Evolutionary conservation across 495 filamentous ascomycete species (phyloP).

Genomic region (Hypoxylon subgilvum): DNA sequence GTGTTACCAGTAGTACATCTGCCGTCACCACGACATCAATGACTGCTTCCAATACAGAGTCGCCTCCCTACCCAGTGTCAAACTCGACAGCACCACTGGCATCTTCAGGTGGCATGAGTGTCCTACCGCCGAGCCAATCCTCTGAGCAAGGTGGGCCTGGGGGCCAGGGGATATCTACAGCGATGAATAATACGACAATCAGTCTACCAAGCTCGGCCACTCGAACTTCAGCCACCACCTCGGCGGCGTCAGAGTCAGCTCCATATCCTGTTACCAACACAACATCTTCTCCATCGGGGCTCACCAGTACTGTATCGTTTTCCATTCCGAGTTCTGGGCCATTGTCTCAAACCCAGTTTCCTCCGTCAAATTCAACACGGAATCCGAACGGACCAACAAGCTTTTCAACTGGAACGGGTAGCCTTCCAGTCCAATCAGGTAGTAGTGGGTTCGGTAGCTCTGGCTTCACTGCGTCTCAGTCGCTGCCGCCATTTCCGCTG

Average conservation of each 20-base stretch:
- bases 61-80: slow-evolving; percentile 7
- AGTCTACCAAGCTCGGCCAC: not conserved
- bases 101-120: slow-evolving; percentile 12
- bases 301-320: not conserved
- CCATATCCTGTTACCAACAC: slow-evolving; percentile 35
- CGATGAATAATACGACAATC: not conserved
- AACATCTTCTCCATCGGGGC: slow-evolving; percentile 7
- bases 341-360: slow-evolving; percentile 11
- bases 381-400: slow-evolving; percentile 6
- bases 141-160: not conserved
- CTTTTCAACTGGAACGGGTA: slow-evolving; percentile 8
- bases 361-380: slow-evolving; percentile 23
- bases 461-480: slow-evolving; percentile 2
- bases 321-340: not conserved
- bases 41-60: no score
- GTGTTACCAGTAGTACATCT: slow-evolving; percentile 7
- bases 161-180: slow-evolving; percentile 3
- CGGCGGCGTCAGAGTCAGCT: slow-evolving; percentile 8
- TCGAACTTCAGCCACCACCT: not conserved
- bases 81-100: slow-evolving; percentile 18
- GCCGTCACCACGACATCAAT: slow-evolving; percentile 7
- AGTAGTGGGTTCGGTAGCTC: slow-evolving; percentile 11
- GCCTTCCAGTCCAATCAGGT: not conserved
- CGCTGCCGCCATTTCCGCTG: slow-evolving; percentile 36
- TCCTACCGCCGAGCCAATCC: not conserved